Base-by-base conservation (phyloP, 2,329 filamentous ascomycete genomes). In the Coniochaeta sp. region DNA sequence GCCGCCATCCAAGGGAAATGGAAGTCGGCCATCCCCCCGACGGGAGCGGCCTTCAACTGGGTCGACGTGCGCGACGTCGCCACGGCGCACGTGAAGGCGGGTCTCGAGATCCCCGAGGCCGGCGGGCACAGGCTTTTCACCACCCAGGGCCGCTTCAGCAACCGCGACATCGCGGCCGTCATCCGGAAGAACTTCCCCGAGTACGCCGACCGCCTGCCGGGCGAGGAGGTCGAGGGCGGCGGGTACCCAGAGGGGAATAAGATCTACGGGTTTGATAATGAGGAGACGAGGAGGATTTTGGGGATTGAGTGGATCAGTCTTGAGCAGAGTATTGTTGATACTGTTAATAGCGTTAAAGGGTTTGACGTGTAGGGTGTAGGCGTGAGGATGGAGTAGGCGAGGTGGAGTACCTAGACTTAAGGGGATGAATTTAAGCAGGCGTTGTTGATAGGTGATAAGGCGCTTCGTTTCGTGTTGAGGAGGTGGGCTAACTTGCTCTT, bases 261-360 rank as follows among this genome's bases (percentile, higher is more conserved):
- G 55, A 58, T 78, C 40, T 84, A 77, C 63, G 69, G 69, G 54
- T 78, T 75, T 52, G 77, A 87, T 62, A 86, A 82, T 61, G 72
- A 71, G 49, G 74, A 74, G 61, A 81, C 81, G 1, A 77, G 75
- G 24, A 74, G 81, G 60, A 58, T 85, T 46, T 65, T 89, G 53
- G 83, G 82, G 1, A 74, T 87, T 48, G 68, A 85, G 53, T 89
- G 80, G 73, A 81, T 71, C 56, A 64, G 69, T 4, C 60, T 89
- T 30, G 83, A 89, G 65, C 73, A 84, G 67, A 77, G 72, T 26
- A 72, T 86, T 26, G 71, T 76, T 6, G 86, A 89, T 61, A 76
- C 83, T 6, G 75, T 87, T 16, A 80, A 80, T 67, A 84, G 79
- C 28, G 65, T 90, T 60, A 76, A 86, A 65, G 63, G 61, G n/a